Percentiles rank a stretch among this genome's conserved stretches.
phyloP scores from a whole-genome alignment of 495 filamentous ascomycete genomes.

The Terfezia boudieri region DNA sequence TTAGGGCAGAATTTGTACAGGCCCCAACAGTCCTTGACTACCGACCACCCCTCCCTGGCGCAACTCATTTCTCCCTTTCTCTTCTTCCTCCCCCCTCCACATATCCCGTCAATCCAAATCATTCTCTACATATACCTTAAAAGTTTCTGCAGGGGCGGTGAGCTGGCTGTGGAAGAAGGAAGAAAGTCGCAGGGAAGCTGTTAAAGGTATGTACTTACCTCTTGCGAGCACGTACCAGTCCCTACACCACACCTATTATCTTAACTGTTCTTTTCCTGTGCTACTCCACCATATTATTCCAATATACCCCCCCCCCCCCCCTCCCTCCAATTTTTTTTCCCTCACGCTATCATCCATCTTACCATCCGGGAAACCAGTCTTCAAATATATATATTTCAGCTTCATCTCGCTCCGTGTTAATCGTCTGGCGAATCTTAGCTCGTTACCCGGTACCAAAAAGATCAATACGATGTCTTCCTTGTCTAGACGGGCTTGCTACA shows the following conservation, averaged over 20 bases:
- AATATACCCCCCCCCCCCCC: too few species aligned
- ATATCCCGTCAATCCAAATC: constrained; percentile 3
- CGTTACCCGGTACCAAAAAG: constrained; percentile 8
- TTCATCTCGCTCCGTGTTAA: neutral
- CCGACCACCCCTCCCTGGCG: neutral
- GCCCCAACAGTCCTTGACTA: neutral
- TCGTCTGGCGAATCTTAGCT: constrained; percentile 4
- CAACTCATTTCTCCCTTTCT: neutral
- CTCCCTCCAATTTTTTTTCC: constrained; percentile 1
- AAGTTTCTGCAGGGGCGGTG: constrained; percentile 12
- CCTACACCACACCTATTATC: neutral
- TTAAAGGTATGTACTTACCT: constrained; percentile 16
- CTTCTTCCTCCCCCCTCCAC: neutral
- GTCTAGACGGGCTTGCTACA: constrained; percentile 96
- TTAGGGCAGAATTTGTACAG: neutral
- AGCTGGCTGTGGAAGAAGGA: constrained; percentile 15
- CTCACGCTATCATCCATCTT: neutral
- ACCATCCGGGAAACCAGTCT: too few species aligned
- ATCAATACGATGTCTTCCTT: constrained; percentile 53
- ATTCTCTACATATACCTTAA: constrained; percentile 10
- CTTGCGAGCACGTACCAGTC: constrained; percentile 7
- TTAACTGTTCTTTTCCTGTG: neutral
- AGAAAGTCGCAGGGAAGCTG: constrained; percentile 9
- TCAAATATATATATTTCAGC: constrained; percentile 2
- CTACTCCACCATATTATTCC: too few species aligned